phyloP scores from a whole-genome alignment of 164 flowering plant genomes.

The grape (Vitis vinifera) region ASM3070453v1 NC_081809.1:5401501-5402000 shows the following conservation, averaged over 20 bases:
- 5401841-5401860: background rate
- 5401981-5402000: background rate
- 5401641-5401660: no score
- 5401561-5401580: constrained; percentile 1
- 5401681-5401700: no score
- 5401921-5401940: background rate
- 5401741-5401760: background rate
- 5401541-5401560: constrained; percentile 6
- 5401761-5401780: background rate
- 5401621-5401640: background rate
- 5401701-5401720: no score
- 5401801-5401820: background rate
- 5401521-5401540: constrained; percentile 3
- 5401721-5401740: no score
- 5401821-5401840: background rate
- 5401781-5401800: background rate
- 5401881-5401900: background rate
- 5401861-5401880: background rate
- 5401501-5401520: constrained; percentile 1
- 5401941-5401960: constrained; percentile 9
- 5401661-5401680: background rate
- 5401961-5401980: background rate
- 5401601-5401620: background rate
- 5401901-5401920: background rate
- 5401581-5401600: constrained; percentile 1